phyloP scores from a whole-genome alignment of 164 flowering plant genomes.

The Vitis rupestris region DNA sequence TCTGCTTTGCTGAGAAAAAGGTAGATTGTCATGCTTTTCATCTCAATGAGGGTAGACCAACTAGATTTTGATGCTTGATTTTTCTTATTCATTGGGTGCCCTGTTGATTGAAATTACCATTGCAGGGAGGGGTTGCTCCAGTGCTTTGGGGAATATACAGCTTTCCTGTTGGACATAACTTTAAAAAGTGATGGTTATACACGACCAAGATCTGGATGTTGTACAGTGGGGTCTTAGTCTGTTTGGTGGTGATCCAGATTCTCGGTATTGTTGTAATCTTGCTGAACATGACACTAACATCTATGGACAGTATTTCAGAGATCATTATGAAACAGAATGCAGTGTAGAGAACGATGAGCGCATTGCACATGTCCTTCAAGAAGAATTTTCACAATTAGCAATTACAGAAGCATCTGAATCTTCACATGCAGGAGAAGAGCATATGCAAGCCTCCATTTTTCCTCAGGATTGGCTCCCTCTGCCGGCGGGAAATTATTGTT shows the following conservation, averaged over 20 bases:
- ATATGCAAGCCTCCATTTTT: slow-evolving; percentile 17
- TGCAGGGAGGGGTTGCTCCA: not conserved
- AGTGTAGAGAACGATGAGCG: slow-evolving; percentile 41
- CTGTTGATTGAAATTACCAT: not conserved
- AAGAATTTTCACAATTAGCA: slow-evolving; percentile 36
- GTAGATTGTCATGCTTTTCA: not conserved
- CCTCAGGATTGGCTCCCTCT: slow-evolving; percentile 27
- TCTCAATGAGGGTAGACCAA: too few species aligned
- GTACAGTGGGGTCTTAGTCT: slow-evolving; percentile 37
- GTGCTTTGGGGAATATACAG: not conserved
- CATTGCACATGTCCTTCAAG: slow-evolving; percentile 41
- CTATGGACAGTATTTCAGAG: slow-evolving; percentile 17
- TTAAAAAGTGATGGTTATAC: slow-evolving; percentile 15
- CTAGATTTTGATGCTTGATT: too few species aligned
- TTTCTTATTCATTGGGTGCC: not conserved
- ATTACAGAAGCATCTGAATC: slow-evolving; percentile 26
- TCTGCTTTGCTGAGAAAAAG: not conserved
- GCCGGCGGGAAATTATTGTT: slow-evolving; percentile 16
- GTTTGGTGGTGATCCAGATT: slow-evolving; percentile 25
- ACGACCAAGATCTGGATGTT: slow-evolving; percentile 33
- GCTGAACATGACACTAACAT: slow-evolving; percentile 19
- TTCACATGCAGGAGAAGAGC: slow-evolving; percentile 17
- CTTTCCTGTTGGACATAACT: slow-evolving; percentile 1
- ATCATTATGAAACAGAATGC: slow-evolving; percentile 16
- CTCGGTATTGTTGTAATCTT: slow-evolving; percentile 19